Conservation (phyloP, 2,329 filamentous ascomycete species). For the Colletotrichum sp. region DNA sequence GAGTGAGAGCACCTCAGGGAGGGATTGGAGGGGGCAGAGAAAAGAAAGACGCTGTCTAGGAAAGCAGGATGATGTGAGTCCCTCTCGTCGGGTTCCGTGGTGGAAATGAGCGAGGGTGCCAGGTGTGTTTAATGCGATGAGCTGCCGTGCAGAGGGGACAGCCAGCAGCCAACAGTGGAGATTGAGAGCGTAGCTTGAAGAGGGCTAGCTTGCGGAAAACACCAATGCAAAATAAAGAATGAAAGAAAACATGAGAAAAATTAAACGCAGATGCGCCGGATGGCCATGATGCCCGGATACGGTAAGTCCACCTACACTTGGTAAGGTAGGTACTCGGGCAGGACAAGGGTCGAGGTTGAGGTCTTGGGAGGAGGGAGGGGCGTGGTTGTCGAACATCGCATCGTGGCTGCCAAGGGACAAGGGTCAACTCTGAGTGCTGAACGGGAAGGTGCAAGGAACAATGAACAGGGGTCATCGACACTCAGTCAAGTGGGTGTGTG, state of each 20-base stretch:
- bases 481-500: background rate
- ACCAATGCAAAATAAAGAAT: background rate
- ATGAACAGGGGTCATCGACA: background rate
- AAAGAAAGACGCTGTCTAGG: slow-evolving; percentile 7
- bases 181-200: background rate
- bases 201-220: background rate
- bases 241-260: background rate
- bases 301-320: background rate
- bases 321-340: background rate
- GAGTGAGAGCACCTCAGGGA: background rate
- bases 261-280: background rate
- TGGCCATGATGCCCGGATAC: slow-evolving; percentile 11
- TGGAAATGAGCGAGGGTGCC: slow-evolving; percentile 16
- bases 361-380: background rate
- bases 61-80: background rate
- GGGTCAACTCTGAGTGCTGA: background rate
- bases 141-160: background rate
- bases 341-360: background rate
- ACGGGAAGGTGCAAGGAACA: slow-evolving; percentile 12
- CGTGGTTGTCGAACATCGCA: background rate
- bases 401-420: slow-evolving; percentile 14
- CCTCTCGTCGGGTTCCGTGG: background rate
- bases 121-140: slow-evolving; percentile 13
- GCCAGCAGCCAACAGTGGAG: background rate
- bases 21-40: background rate